Evolutionary conservation across 2,329 filamentous ascomycete genomes (phyloP).

Genomic region (Aspergillus sojae): DNA sequence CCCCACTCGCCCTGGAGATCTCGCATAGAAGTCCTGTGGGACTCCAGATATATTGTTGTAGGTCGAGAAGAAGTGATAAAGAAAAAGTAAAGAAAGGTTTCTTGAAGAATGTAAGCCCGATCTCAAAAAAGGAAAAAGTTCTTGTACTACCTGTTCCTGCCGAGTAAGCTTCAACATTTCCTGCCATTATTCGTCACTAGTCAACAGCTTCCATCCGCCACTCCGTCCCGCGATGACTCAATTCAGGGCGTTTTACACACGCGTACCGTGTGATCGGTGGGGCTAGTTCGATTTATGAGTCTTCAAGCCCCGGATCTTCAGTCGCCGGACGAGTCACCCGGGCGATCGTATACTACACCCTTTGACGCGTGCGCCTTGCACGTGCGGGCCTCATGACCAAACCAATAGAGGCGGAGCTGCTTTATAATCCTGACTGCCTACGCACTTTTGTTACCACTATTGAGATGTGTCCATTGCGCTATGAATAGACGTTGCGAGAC

Average conservation of each 20-base stretch:
- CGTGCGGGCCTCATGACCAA: conserved; percentile 22
- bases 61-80: not conserved
- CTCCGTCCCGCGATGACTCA: conserved; percentile 12
- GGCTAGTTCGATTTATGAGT: not conserved
- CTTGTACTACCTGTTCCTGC: not conserved
- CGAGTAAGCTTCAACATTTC: not conserved
- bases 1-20: conserved; percentile 1
- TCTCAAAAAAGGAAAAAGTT: not conserved
- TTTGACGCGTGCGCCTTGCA: conserved; percentile 24
- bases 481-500: conserved; percentile 12
- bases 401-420: conserved; percentile 17
- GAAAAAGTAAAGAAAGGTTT: not conserved
- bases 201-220: not conserved
- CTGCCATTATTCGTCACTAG: conserved; percentile 12
- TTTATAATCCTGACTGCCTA: conserved; percentile 16
- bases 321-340: conserved; percentile 12
- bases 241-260: conserved; percentile 5
- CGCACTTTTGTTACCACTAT: not conserved
- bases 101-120: not conserved
- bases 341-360: conserved; percentile 15
- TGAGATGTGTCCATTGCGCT: conserved; percentile 4
- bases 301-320: not conserved
- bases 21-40: not conserved
- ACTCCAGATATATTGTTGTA: not conserved
- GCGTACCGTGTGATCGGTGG: conserved; percentile 7